Base-by-base conservation (phyloP, 1,284 basidiomycete species). In the Ganoderma resinaceum region DNA sequence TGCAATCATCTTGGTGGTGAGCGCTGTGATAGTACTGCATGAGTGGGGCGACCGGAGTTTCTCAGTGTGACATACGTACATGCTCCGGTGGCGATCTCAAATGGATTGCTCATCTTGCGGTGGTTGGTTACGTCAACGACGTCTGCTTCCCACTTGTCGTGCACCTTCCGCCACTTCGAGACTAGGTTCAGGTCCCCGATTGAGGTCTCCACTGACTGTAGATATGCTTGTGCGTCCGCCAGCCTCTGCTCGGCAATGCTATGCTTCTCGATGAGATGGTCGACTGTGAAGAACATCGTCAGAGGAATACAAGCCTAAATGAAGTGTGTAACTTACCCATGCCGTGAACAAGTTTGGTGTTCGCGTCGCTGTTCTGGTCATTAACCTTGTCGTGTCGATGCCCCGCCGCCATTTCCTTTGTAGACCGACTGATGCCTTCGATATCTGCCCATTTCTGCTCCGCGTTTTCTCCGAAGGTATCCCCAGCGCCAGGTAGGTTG, bases 311-410 rank as follows among this genome's bases (percentile, higher is more conserved):
- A 42, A 42, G 14, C 16, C n/a, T n/a, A n/a, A n/a, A n/a, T n/a
- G n/a, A n/a, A 16, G 3, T 18, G 16, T 42, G 14, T 2, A 16
- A 16, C 43, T 46, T 46, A n/a, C 49, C 26, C 49, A 52, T 52
- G 23, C 49, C 26, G 16, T 52, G 49, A 4, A 52, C 14, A 8
- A 26, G 49, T 20, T 11, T 26, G 2, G 26, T 29, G 49, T 52
- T 52, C 4, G 23, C 4, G 49, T 52, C 43, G 43, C n/a, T 53
- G 7, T 0, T 14, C 18, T 65, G 66, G 26, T 74, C 73, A 31
- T 79, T 74, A 6, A 80, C 35, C 3, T 66, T 67, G 62, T 78
- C 74, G 6, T 71, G 66, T 0, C 75, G 63, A 58, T 74, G 65
- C 5, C 74, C 74, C 0, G 67, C 31, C 2, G 67, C 66, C 76